phyloP scores from a whole-genome alignment of 2,329 filamentous ascomycete genomes.

The Pseudodiploospora longispora region DNA sequence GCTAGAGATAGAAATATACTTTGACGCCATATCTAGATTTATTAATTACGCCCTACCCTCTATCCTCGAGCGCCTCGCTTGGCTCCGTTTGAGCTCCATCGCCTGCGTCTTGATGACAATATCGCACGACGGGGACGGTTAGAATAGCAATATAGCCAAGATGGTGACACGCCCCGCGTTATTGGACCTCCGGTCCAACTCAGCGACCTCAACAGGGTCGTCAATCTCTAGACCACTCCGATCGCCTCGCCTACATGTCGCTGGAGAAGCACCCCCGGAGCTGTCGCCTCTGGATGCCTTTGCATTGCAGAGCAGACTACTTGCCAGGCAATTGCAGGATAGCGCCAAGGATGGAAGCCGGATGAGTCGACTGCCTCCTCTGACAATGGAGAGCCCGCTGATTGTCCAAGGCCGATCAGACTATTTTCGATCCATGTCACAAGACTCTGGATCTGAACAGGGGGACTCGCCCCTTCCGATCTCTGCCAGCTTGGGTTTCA shows the following conservation, averaged over 20 bases:
- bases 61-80: too few species aligned
- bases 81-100: too few species aligned
- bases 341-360: conserved; percentile 64
- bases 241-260: conserved; percentile 69
- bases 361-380: conserved; percentile 76
- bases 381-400: conserved; percentile 75
- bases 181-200: conserved; percentile 52
- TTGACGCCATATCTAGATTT: too few species aligned
- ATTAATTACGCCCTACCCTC: too few species aligned
- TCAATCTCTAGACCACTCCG: conserved; percentile 46
- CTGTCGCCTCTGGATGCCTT: conserved; percentile 94
- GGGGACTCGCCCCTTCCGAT: conserved; percentile 20
- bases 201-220: conserved; percentile 39
- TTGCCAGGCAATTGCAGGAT: conserved; percentile 82
- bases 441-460: conserved; percentile 47
- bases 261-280: conserved; percentile 77
- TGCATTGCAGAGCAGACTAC: conserved; percentile 78
- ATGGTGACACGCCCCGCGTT: conserved; percentile 52
- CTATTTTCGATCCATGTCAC: conserved; percentile 70
- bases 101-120: not conserved
- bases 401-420: conserved; percentile 66
- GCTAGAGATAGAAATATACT: too few species aligned
- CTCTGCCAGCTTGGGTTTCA: conserved; percentile 34
- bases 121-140: not conserved
- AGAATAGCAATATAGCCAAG: conserved; percentile 1